These are phyloP conservation scores for Pleurostoma richardsiae DNA, from an alignment of 2,329 filamentous ascomycete genomes.

Conservation along the genomic window DNA sequence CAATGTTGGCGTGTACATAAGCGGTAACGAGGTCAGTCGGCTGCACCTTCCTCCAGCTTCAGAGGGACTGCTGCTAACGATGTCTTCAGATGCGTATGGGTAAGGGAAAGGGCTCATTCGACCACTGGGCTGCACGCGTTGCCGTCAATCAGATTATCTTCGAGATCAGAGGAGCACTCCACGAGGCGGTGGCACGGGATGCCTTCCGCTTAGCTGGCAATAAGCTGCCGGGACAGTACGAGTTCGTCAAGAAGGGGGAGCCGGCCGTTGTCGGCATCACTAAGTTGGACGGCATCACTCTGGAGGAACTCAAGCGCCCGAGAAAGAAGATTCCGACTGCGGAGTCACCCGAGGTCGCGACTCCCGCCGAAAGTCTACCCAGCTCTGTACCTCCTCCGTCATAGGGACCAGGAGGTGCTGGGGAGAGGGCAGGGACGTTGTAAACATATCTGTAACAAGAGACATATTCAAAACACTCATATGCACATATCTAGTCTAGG, in stretches of 20 bases:
- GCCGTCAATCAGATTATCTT: constrained; percentile 89
- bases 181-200: constrained; percentile 92
- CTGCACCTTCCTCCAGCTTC: background rate
- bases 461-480: too few relatives aligned
- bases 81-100: constrained; percentile 78
- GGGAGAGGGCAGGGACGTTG: background rate
- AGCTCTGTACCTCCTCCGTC: constrained; percentile 26
- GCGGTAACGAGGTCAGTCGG: constrained; percentile 74
- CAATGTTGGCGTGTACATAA: constrained; percentile 92
- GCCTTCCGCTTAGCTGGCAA: constrained; percentile 91
- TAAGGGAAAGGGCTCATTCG: constrained; percentile 96
- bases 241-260: constrained; percentile 92
- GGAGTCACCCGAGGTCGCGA: constrained; percentile 25
- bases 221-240: constrained; percentile 87
- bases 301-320: constrained; percentile 78
- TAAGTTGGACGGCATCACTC: constrained; percentile 77
- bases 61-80: constrained; percentile 1
- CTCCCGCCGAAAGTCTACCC: constrained; percentile 20
- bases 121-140: constrained; percentile 90
- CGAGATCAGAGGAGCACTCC: constrained; percentile 84
- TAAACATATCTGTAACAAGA: background rate
- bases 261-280: constrained; percentile 87
- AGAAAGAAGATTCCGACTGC: constrained; percentile 58
- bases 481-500: too few relatives aligned
- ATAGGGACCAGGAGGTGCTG: background rate